Evolutionary conservation across 1,284 basidiomycete genomes (phyloP).

Genomic region (Cutaneotrichosporon sp.): DNA sequence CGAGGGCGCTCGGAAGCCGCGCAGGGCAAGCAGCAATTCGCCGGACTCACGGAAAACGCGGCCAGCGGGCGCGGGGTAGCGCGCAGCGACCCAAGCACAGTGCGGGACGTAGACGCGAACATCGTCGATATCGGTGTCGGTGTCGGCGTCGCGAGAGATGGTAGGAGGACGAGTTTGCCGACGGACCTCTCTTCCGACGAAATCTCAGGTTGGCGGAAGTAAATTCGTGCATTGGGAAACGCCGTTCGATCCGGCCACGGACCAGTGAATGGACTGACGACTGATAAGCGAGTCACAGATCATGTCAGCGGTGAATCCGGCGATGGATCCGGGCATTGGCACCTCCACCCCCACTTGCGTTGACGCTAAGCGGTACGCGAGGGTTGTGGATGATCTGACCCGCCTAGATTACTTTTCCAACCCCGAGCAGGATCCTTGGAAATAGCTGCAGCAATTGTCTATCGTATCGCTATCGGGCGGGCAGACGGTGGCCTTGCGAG

Average conservation of each 20-base stretch:
- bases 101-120: constrained; percentile 31
- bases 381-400: too few species aligned
- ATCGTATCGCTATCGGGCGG: too few species aligned
- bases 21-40: not conserved
- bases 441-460: too few species aligned
- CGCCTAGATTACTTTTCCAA: too few species aligned
- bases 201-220: not conserved
- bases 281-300: too few species aligned
- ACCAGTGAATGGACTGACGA: not conserved
- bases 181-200: too few species aligned
- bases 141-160: constrained; percentile 7
- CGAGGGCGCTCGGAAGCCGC: not conserved
- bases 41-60: constrained; percentile 17
- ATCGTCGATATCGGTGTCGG: constrained; percentile 32
- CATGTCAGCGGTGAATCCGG: too few species aligned
- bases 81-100: constrained; percentile 14
- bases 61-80: constrained; percentile 7
- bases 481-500: too few species aligned
- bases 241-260: not conserved
- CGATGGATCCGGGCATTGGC: too few species aligned
- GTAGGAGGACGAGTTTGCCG: not conserved
- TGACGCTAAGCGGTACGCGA: too few species aligned
- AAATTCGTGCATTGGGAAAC: not conserved
- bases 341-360: too few species aligned
- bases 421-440: too few species aligned